Evolutionary conservation across 1,139 yeast genomes (phyloP), one percentile per base, ranked within the genome.

Genomic region (Geotrichum citri-aurantii): DNA sequence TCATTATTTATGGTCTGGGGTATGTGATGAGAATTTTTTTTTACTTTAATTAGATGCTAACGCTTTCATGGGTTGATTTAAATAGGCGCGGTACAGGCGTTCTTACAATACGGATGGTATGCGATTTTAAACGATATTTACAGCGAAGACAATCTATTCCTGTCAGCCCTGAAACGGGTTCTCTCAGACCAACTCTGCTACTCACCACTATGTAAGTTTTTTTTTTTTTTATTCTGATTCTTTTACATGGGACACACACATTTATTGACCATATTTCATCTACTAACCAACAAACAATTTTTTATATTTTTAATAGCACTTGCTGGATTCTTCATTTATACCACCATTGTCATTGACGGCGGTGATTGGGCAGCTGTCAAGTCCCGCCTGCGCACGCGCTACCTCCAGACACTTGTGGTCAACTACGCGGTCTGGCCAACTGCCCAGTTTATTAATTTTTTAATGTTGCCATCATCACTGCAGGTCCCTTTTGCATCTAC

Each of bases 371-470:
- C 79, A 1, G 88, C 87, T 14, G 79, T 92, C 23, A 78, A 79
- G 58, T 76, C 72, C 6, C 91, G 89, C 73, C 77, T 91, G 58
- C 76, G 80, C 62, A 81, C 79, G 61, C 77, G 86, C 4, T 92
- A 90, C 70, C 72, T 92, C 42, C 83, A 85, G 48, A 93, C 98
- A 0, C 74, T 92, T 60, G 83, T 86, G 48, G 83, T 86, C 59
- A 92, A 91, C 71, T 88, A 86, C 71, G 78, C 88, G 59, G 84
- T 93, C n/a, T 93, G 99, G 99, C 95, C 96, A 55, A 83, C 92
- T 1, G 95, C 93, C 7, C 98, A 93, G 71, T 88, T 93, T 66
- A 77, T 92, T 65, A 93, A 93, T 72, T 93, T 93, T 68, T 77
- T 90, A 62, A 69, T 89, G 10, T 82, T 93, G 69, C 97, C 98